These are phyloP conservation scores for Penicillium antarcticum DNA, from an alignment of 495 filamentous ascomycete genomes.

Conservation along the genomic window DNA sequence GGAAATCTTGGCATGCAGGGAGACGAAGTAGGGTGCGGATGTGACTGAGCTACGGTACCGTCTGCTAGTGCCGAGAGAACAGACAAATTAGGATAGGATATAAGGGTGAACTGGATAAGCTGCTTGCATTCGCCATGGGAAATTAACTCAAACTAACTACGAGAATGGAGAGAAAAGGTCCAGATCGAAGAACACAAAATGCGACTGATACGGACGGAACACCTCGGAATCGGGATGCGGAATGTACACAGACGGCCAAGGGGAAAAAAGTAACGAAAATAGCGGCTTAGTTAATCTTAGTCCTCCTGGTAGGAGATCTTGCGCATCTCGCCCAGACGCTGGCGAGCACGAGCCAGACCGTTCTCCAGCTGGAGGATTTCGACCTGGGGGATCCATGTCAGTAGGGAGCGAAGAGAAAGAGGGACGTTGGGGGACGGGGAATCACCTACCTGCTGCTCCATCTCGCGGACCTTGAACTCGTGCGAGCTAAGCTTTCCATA, in stretches of 20 bases:
- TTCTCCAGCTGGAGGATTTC: constrained; percentile 98
- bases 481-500: constrained; percentile 82
- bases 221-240: background rate
- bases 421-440: constrained; percentile 6
- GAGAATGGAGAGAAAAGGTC: background rate
- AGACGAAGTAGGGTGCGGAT: background rate
- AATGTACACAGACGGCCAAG: constrained; percentile 9
- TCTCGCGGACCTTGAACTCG: constrained; percentile 97
- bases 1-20: constrained; percentile 2
- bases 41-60: background rate
- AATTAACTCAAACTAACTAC: constrained; percentile 6
- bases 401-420: constrained; percentile 3
- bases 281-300: constrained; percentile 43
- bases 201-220: background rate
- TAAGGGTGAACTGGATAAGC: too few relatives aligned
- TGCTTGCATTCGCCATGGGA: constrained; percentile 9
- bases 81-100: too few relatives aligned
- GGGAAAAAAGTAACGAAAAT: background rate
- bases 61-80: background rate
- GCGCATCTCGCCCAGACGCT: constrained; percentile 92
- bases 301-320: constrained; percentile 97
- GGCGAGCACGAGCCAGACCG: constrained; percentile 70
- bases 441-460: constrained; percentile 94
- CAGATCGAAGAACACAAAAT: background rate
- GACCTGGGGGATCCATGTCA: constrained; percentile 58